Base-by-base conservation (phyloP, 2,329 filamentous ascomycete genomes). In the Fusarium sarcochroum region DNA sequence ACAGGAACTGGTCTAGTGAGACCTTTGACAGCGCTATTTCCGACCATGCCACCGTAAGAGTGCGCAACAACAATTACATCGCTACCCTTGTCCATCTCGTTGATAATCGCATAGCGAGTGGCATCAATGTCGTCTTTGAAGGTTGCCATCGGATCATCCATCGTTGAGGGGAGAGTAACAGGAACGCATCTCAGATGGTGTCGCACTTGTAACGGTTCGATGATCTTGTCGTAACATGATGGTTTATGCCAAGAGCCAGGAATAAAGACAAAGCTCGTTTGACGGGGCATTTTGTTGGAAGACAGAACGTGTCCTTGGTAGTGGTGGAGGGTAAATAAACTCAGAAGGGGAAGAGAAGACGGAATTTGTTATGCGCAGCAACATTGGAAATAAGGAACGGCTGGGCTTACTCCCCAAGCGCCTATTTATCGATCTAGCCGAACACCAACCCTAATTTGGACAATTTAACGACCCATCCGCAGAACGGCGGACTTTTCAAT, bases 111-210 rank as follows among this genome's bases (percentile, higher is more conserved):
- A 3, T 4, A 4, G 11, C 46, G 20, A 11, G 48, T 27, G 6
- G 53, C 53, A 8, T 52, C 21, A 9, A 52, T n/a, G 6, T 57
- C 53, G 21, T 57, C 53, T 25, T 42, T 42, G 14, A 57, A 52
- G 1, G 27, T 13, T 1, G 30, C 46, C 20, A n/a, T 52, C 15
- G 53, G 53, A n/a, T 57, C 9, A 3, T 34, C 3, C 37, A 42
- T 50, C 21, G 53, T 57, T 11, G 53, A 42, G 6, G 53, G 53
- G 2, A 57, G 46, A 0, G 46, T 52, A 37, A 57, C 21, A 4
- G 20, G 7, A 13, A 52, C 14, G 37, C 53, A 57, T 42, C 7
- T 52, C 5, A 57, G 11, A n/a, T 42, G 10, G 21, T 57, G 46
- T 20, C n/a, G 37, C 9, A 1, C 15, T 17, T 52, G 27, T 27